Conservation (phyloP, 805 yeast species). For the Zygoascus biomembranicola region DNA sequence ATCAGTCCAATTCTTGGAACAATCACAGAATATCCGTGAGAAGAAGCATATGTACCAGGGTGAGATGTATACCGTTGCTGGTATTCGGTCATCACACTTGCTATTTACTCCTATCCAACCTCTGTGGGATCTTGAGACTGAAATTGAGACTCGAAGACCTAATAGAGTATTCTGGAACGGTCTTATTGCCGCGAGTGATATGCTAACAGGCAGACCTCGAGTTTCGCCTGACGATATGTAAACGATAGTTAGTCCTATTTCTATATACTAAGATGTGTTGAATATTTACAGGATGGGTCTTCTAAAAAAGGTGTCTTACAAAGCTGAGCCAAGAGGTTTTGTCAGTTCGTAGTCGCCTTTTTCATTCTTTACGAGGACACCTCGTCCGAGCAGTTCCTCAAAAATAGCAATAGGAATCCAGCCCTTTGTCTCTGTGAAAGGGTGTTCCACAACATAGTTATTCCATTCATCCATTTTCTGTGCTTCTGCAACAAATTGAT, state of each 20-base stretch:
- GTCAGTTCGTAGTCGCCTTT: conserved; percentile 44
- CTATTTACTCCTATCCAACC: conserved; percentile 64
- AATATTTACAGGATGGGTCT: background rate
- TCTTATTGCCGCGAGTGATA: conserved; percentile 71
- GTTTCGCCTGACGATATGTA: background rate
- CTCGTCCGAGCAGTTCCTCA: conserved; percentile 56
- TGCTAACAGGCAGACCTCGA: conserved; percentile 45
- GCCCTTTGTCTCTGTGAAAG: conserved; percentile 86
- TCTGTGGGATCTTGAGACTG: conserved; percentile 83
- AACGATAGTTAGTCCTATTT: background rate
- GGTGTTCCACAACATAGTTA: conserved; percentile 55
- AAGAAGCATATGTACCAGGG: conserved; percentile 4
- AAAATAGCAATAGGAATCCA: conserved; percentile 97
- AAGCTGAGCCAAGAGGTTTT: conserved; percentile 4
- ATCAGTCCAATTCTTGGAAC: conserved; percentile 83
- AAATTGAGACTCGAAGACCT: conserved; percentile 74
- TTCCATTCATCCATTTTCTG: conserved; percentile 58
- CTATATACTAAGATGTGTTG: background rate
- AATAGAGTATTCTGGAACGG: conserved; percentile 77
- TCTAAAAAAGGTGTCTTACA: background rate
- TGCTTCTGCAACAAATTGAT: conserved; percentile 50
- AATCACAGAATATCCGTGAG: conserved; percentile 24
- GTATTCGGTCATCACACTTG: conserved; percentile 71
- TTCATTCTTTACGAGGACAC: conserved; percentile 53
- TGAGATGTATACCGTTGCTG: conserved; percentile 56